A percentile compares a stretch with the other conserved stretches of the same genome.
Evolutionary conservation across 805 yeast species (phyloP).

Genomic region (Wickerhamomyces sydowiorum): DNA sequence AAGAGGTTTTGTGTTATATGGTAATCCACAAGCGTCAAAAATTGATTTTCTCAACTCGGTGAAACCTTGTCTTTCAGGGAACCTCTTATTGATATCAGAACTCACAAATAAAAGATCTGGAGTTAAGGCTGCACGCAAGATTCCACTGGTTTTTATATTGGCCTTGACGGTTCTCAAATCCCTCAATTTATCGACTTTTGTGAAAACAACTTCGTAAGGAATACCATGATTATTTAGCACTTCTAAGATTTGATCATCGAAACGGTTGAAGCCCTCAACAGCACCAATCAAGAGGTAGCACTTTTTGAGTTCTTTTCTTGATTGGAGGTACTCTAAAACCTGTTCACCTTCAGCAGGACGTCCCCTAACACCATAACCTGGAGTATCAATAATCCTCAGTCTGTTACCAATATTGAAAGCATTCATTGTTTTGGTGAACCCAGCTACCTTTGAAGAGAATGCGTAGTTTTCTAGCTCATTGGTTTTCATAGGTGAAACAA

Average conservation of each 20-base stretch:
- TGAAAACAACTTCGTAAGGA: conserved; percentile 69
- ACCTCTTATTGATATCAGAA: conserved; percentile 31
- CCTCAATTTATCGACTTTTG: conserved; percentile 62
- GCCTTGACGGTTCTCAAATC: conserved; percentile 31
- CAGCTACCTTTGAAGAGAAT: conserved; percentile 47
- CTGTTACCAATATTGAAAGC: conserved; percentile 62
- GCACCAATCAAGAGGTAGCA: conserved; percentile 62
- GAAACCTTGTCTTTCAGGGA: conserved; percentile 43
- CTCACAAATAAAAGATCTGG: conserved; percentile 46
- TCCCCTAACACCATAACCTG: conserved; percentile 84
- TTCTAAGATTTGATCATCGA: conserved; percentile 50
- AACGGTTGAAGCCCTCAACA: conserved; percentile 48
- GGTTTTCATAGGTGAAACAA: conserved; percentile 37
- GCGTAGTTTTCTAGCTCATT: conserved; percentile 37
- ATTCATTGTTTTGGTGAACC: conserved; percentile 57
- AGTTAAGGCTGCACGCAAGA: conserved; percentile 35
- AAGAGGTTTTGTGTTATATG: conserved; percentile 18
- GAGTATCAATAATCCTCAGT: conserved; percentile 72
- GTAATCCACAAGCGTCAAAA: conserved; percentile 46
- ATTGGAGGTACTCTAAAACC: conserved; percentile 54
- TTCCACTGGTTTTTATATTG: conserved; percentile 30
- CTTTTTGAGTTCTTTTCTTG: conserved; percentile 47
- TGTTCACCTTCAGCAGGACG: conserved; percentile 61
- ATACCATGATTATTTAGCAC: conserved; percentile 48
- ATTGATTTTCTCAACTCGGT: conserved; percentile 45